Percentiles rank a stretch among this genome's conserved stretches.
These are phyloP conservation scores for Lophium mytilinum DNA, from an alignment of 495 filamentous ascomycete species.

Conservation along the genomic window DNA sequence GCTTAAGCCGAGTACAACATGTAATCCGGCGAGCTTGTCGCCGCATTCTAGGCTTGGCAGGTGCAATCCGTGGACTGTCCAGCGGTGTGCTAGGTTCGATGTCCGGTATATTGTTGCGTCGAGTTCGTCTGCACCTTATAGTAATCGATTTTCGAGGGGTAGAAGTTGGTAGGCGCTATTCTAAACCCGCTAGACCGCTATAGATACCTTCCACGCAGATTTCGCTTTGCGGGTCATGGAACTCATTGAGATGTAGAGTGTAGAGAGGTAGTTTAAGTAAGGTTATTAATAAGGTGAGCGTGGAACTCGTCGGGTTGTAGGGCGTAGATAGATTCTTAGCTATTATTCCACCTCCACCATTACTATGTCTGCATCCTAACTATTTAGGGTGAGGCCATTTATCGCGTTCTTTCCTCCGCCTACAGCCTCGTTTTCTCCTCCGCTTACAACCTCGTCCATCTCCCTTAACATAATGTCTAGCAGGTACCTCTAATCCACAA, in stretches of 20 bases:
- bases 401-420: no score
- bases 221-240: neutral
- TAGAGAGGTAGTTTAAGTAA: no score
- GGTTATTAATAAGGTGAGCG: no score
- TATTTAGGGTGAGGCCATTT: no score
- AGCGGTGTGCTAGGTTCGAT: neutral
- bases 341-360: no score
- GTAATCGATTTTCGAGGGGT: neutral
- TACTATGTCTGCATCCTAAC: no score
- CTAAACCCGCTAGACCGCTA: neutral
- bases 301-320: no score
- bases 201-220: neutral
- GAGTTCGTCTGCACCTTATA: neutral
- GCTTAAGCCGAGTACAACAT: constrained; percentile 3
- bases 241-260: neutral
- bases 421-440: no score
- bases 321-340: no score
- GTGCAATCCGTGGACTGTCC: constrained; percentile 4
- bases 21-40: constrained; percentile 18
- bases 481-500: no score
- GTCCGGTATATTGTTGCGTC: neutral
- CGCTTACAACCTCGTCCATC: no score
- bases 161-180: neutral
- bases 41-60: constrained; percentile 4
- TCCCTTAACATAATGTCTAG: no score